Evolutionary conservation across 371 early-diverging fungal species (phyloP).

Genomic region (Neoconidiobolus thromboides): DNA sequence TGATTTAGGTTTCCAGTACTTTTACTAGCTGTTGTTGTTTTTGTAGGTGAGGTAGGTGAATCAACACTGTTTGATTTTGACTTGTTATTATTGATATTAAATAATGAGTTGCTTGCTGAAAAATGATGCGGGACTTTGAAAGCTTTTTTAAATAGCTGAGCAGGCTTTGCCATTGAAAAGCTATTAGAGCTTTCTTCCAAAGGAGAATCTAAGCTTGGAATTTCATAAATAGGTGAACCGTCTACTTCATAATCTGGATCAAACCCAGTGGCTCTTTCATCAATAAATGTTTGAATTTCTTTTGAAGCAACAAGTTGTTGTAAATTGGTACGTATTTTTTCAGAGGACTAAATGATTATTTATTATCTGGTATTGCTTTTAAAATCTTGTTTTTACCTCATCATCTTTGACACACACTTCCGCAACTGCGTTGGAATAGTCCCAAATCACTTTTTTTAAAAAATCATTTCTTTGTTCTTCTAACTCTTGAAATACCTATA

Average conservation of each 20-base stretch:
- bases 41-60: background rate
- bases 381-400: constrained; percentile 27
- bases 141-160: constrained; percentile 1
- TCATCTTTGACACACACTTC: constrained; percentile 68
- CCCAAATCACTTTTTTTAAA: constrained; percentile 53
- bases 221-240: constrained; percentile 6
- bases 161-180: background rate
- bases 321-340: background rate
- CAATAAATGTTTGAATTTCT: constrained; percentile 4
- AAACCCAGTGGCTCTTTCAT: constrained; percentile 4
- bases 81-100: background rate
- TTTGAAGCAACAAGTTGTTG: background rate
- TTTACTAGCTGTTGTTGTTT: background rate
- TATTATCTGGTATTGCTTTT: background rate
- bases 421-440: constrained; percentile 70
- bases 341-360: constrained; percentile 1
- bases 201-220: constrained; percentile 1
- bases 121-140: constrained; percentile 3
- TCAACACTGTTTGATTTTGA: background rate
- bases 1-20: background rate
- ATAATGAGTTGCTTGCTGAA: background rate
- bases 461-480: constrained; percentile 82
- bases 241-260: constrained; percentile 7
- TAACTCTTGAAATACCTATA: constrained; percentile 53
- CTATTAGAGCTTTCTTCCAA: background rate